A percentile compares a stretch with the other conserved stretches of the same genome.
Evolutionary conservation across 441 rosid species (phyloP).

Genomic region (Brassica balearica): DNA sequence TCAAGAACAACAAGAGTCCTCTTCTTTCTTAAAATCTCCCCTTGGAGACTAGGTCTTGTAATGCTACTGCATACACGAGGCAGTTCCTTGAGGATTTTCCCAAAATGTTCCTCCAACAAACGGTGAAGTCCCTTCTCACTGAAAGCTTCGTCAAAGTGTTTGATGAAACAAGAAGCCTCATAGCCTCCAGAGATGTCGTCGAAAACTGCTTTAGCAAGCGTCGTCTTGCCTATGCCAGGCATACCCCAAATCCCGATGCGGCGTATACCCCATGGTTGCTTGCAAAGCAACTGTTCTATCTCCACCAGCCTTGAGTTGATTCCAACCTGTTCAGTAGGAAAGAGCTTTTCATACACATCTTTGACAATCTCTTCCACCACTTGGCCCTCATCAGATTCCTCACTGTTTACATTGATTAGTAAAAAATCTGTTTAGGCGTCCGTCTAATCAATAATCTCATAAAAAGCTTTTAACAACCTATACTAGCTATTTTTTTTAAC

Average conservation of each 20-base stretch:
- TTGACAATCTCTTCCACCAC: conserved; percentile 34
- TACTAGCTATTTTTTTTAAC: too few relatives aligned
- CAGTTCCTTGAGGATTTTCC: neutral
- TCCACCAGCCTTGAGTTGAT: conserved; percentile 21
- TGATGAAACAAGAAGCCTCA: conserved; percentile 31
- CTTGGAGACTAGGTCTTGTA: conserved; percentile 10
- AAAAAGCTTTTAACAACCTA: too few relatives aligned
- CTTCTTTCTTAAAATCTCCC: neutral
- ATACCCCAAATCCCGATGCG: conserved; percentile 51
- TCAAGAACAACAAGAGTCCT: conserved; percentile 34
- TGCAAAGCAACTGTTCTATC: conserved; percentile 16
- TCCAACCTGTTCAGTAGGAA: conserved; percentile 25
- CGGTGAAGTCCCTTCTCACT: conserved; percentile 13
- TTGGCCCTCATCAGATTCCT: conserved; percentile 33
- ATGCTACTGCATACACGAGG: conserved; percentile 11
- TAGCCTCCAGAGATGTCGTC: neutral
- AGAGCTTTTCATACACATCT: conserved; percentile 1
- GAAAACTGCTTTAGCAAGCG: conserved; percentile 20
- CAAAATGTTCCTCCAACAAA: conserved; percentile 17
- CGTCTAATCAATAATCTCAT: too few relatives aligned
- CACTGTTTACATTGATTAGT: neutral
- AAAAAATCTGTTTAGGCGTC: too few relatives aligned
- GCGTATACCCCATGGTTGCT: conserved; percentile 31
- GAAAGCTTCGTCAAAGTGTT: conserved; percentile 13
- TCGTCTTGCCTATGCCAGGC: conserved; percentile 46